Conservation (phyloP, 331 rosid genomes). For the Malus hybrid region DNA sequence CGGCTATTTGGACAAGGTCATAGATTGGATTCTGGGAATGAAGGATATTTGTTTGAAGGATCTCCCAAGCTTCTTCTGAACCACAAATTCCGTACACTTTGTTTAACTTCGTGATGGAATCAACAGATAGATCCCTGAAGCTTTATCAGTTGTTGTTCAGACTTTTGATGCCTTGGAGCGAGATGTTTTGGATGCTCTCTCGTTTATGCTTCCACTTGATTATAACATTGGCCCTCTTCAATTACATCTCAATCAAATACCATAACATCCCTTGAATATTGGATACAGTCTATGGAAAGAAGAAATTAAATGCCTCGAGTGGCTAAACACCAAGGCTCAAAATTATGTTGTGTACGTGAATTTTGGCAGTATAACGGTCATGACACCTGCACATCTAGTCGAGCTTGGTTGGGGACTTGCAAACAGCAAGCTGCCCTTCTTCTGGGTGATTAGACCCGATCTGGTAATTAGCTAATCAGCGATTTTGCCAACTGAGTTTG, state of each 20-base stretch:
- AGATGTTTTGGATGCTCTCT: neutral
- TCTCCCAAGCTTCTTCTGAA: neutral
- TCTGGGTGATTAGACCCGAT: neutral
- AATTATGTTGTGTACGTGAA: neutral
- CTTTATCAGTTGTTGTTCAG: neutral
- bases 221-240: conserved; percentile 7
- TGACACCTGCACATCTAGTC: neutral
- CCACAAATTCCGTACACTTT: neutral
- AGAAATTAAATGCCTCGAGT: neutral
- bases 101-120: neutral
- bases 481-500: neutral
- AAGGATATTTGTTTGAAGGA: neutral
- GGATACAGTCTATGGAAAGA: conserved; percentile 14
- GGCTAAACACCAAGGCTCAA: neutral
- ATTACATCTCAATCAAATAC: neutral
- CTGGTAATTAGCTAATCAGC: neutral
- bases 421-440: neutral
- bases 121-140: neutral
- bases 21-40: conserved; percentile 3
- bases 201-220: neutral
- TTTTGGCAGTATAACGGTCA: neutral
- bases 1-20: neutral
- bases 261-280: neutral
- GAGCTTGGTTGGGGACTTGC: conserved; percentile 1
- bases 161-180: neutral